Evolutionary conservation across 495 filamentous ascomycete species (phyloP).

Genomic region (Parmelia sp.): DNA sequence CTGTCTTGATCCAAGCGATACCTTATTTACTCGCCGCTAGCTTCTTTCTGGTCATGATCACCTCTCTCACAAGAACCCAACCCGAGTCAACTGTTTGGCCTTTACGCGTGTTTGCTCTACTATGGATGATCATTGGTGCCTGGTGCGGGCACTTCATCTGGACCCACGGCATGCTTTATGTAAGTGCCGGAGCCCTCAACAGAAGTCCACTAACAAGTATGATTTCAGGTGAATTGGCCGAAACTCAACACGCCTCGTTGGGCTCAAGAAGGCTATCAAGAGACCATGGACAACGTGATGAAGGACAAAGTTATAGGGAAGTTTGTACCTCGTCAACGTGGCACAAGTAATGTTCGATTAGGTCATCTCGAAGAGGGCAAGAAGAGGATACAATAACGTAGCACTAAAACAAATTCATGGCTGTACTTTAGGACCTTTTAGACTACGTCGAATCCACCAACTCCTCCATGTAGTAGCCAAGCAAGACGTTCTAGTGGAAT

Average conservation of each 20-base stretch:
- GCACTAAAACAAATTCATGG: not conserved
- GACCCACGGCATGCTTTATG: slow-evolving; percentile 83
- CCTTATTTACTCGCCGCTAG: slow-evolving; percentile 87
- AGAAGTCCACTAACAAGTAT: slow-evolving; percentile 11
- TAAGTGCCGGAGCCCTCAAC: slow-evolving; percentile 43
- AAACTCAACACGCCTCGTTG: slow-evolving; percentile 82
- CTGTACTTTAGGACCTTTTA: too few species aligned
- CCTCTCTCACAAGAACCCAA: slow-evolving; percentile 59
- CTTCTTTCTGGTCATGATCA: slow-evolving; percentile 79
- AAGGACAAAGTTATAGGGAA: slow-evolving; percentile 71
- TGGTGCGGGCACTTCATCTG: slow-evolving; percentile 71
- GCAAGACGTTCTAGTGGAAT: too few species aligned
- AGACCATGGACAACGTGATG: slow-evolving; percentile 68
- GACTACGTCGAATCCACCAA: too few species aligned
- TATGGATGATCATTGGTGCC: slow-evolving; percentile 61
- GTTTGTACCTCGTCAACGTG: slow-evolving; percentile 68
- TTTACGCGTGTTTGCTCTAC: slow-evolving; percentile 66
- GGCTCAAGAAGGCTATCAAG: slow-evolving; percentile 81
- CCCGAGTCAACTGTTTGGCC: slow-evolving; percentile 69
- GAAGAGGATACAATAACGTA: slow-evolving; percentile 75
- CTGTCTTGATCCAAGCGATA: slow-evolving; percentile 77
- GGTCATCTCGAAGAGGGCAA: slow-evolving; percentile 89
- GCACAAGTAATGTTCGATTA: slow-evolving; percentile 68
- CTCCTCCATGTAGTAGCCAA: too few species aligned
- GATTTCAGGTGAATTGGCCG: slow-evolving; percentile 86